Evolutionary conservation across 2,329 filamentous ascomycete genomes (phyloP), one percentile per base, ranked within the genome.

Genomic region (Cladosporium austrohemisphaericum): DNA sequence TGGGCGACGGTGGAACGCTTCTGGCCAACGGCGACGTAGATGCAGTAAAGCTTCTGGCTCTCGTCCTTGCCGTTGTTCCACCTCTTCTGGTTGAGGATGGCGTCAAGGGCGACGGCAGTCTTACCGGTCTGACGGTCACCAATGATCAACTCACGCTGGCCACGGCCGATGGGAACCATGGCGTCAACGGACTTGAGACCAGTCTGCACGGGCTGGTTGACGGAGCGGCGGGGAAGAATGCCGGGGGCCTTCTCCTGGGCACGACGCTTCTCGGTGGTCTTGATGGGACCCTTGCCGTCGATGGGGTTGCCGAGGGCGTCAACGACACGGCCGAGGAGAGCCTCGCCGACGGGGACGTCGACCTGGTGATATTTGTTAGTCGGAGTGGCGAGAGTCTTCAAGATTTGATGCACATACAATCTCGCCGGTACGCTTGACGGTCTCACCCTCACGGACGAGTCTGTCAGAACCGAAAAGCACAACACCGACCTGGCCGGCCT

Each of bases 91-190:
- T 98, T 98, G 57, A 98, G 85, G 65, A 98, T 97, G 74, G 92
- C 84, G 73, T 98, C 93, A 57, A 98, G 88, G 68, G 86, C 92
- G 71, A 98, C 92, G 68, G 93, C 93, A 71, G 93, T 98, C 87
- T 98, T 98, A 76, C 93, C 93, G 67, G 93, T 98, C 79, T 98
- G 93, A 90, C 93, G 93, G 74, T 98, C 93, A 81, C 93, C 93
- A 76, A 98, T 98, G 76, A 98, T 97, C 83, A 98, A 80, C 81
- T 98, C 93, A 92, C 93, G 93, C 83, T 98, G 93, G 71, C 93
- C 93, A 92, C 93, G 93, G 73, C 93, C 93, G 67, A 98, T 96
- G 68, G 93, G 93, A 66, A 98, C 93, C 93, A 98, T 97, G 77
- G 93, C 91, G 73, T 98, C 93, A 79, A 98, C 82, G 66, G 89